Evolutionary conservation across 2,329 filamentous ascomycete genomes (phyloP).

Genomic region (Cryphonectria carpinicola): DNA sequence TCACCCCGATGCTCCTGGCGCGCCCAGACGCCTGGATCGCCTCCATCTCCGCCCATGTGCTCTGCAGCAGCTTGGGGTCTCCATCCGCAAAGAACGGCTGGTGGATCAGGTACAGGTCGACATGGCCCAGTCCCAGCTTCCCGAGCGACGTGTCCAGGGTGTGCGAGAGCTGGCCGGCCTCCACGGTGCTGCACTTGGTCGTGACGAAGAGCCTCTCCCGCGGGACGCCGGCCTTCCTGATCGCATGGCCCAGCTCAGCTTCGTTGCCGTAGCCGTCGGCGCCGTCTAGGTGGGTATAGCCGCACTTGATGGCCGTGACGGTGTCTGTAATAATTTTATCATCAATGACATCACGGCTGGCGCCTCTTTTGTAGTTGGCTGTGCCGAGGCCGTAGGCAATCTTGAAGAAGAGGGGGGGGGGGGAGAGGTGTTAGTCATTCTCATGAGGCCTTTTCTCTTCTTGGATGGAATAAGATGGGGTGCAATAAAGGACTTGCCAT

Average conservation of each 20-base stretch:
- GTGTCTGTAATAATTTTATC: constrained; percentile 53
- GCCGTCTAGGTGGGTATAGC: constrained; percentile 56
- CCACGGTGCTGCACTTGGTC: constrained; percentile 56
- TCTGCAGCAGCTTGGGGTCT: constrained; percentile 57
- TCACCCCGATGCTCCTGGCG: constrained; percentile 74
- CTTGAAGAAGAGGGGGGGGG: constrained; percentile 40
- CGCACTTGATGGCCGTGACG: constrained; percentile 68
- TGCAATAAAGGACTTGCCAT: constrained; percentile 51
- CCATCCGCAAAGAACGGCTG: constrained; percentile 56
- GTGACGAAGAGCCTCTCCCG: constrained; percentile 71
- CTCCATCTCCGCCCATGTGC: constrained; percentile 63
- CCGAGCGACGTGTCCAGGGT: constrained; percentile 63
- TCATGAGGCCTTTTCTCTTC: background rate
- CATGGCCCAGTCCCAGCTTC: constrained; percentile 70
- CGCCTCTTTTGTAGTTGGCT: constrained; percentile 61
- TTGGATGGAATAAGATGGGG: background rate
- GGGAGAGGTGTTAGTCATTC: background rate
- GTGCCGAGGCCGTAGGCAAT: constrained; percentile 75
- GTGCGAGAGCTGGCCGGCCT: constrained; percentile 42
- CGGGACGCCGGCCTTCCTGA: constrained; percentile 67
- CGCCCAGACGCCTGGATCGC: constrained; percentile 69
- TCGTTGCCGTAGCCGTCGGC: constrained; percentile 73
- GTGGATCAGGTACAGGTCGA: constrained; percentile 73
- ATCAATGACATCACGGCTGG: constrained; percentile 52
- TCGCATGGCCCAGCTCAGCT: constrained; percentile 71